These are phyloP conservation scores for Marasmius oreades DNA, from an alignment of 1,284 basidiomycete species.

Conservation along the genomic window DNA sequence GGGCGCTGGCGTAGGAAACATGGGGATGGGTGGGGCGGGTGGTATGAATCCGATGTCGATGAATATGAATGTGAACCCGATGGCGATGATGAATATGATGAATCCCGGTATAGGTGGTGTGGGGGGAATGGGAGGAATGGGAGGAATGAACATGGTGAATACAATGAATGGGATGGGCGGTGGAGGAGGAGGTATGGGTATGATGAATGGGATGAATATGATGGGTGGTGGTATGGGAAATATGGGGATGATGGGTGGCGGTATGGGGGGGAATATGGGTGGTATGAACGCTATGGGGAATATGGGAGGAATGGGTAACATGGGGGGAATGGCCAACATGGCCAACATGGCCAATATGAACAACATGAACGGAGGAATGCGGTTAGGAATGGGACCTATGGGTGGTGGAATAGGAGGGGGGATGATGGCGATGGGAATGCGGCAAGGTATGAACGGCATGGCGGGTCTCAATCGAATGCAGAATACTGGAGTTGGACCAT, in stretches of 20 bases:
- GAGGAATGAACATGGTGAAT: slow-evolving; percentile 36
- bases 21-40: slow-evolving; percentile 34
- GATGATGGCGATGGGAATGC: slow-evolving; percentile 1
- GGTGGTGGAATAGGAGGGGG: neutral
- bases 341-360: slow-evolving; percentile 12
- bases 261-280: slow-evolving; percentile 21
- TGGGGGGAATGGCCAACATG: slow-evolving; percentile 26
- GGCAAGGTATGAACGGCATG: neutral
- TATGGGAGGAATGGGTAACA: slow-evolving; percentile 19
- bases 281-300: slow-evolving; percentile 28
- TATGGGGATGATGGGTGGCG: neutral
- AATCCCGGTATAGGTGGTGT: slow-evolving; percentile 10
- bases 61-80: slow-evolving; percentile 39
- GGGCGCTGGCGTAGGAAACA: slow-evolving; percentile 47
- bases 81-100: slow-evolving; percentile 26
- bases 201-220: slow-evolving; percentile 30
- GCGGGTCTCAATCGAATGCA: slow-evolving; percentile 5
- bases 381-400: slow-evolving; percentile 18
- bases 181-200: slow-evolving; percentile 32
- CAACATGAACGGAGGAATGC: slow-evolving; percentile 14
- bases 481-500: slow-evolving; percentile 6
- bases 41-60: slow-evolving; percentile 42
- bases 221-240: slow-evolving; percentile 26
- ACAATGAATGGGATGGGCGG: slow-evolving; percentile 23
- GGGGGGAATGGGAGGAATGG: slow-evolving; percentile 31